Conservation (phyloP, 805 yeast species). For the Brettanomyces sp. region DNA sequence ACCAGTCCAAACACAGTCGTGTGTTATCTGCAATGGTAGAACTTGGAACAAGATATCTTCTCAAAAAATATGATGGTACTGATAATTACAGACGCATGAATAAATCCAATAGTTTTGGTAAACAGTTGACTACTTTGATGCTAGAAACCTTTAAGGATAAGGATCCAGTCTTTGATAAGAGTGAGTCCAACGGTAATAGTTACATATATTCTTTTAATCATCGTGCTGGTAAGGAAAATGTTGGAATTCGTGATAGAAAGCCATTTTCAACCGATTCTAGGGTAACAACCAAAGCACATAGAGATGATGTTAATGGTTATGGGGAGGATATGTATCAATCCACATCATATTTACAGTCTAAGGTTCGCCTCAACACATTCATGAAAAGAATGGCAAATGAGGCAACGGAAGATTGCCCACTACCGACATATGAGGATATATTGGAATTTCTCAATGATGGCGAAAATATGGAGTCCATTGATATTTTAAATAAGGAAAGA, state of each 20-base stretch:
- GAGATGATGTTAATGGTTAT: conserved; percentile 64
- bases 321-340: conserved; percentile 61
- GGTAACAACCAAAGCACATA: conserved; percentile 57
- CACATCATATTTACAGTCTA: conserved; percentile 35
- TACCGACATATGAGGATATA: conserved; percentile 51
- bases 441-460: conserved; percentile 38
- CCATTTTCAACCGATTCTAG: conserved; percentile 75
- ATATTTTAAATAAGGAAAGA: conserved; percentile 42
- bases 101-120: conserved; percentile 7
- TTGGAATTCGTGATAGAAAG: conserved; percentile 78
- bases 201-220: conserved; percentile 60
- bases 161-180: conserved; percentile 12
- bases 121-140: conserved; percentile 13
- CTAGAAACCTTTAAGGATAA: conserved; percentile 13
- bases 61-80: conserved; percentile 29
- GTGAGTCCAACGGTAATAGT: conserved; percentile 20
- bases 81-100: conserved; percentile 17
- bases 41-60: conserved; percentile 59
- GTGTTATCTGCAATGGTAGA: conserved; percentile 63
- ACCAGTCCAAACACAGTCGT: conserved; percentile 17
- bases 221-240: conserved; percentile 80
- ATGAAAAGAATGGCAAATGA: conserved; percentile 47
- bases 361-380: conserved; percentile 44
- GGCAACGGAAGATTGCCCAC: conserved; percentile 23
- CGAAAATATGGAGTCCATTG: conserved; percentile 17